Conservation (phyloP, 192 early-diverging fungal genomes). For the Coemansia sp. region DNA sequence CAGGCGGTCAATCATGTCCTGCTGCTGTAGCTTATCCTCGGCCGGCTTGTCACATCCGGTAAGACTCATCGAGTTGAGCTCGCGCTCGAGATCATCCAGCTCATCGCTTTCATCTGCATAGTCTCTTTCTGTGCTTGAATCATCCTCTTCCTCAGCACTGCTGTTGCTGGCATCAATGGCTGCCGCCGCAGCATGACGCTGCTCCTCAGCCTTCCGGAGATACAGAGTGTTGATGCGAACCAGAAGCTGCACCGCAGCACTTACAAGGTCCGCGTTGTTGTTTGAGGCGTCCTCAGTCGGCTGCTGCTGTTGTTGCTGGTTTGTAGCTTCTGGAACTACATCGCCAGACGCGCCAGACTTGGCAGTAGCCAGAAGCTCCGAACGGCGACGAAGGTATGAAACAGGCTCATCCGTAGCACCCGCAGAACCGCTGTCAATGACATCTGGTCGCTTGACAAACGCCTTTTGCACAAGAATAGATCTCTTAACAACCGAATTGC, state of each 20-base stretch:
- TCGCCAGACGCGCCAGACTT: background rate
- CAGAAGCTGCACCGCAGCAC: constrained; percentile 37
- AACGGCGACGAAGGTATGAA: constrained; percentile 47
- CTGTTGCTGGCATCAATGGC: background rate
- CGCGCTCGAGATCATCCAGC: constrained; percentile 45
- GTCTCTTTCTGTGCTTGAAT: background rate
- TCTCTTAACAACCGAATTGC: constrained; percentile 22
- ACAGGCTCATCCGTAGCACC: constrained; percentile 37
- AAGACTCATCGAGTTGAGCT: constrained; percentile 44
- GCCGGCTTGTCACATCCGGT: background rate
- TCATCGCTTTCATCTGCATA: constrained; percentile 14
- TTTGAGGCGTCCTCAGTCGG: background rate
- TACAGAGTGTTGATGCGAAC: constrained; percentile 50
- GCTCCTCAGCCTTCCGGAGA: constrained; percentile 29
- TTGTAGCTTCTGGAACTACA: background rate
- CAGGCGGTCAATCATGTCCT: constrained; percentile 39
- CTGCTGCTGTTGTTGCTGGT: background rate
- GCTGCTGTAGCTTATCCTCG: constrained; percentile 18
- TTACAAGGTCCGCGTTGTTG: constrained; percentile 17
- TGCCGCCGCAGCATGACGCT: constrained; percentile 8
- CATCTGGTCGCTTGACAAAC: constrained; percentile 26
- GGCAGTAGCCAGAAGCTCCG: constrained; percentile 18
- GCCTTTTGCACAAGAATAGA: constrained; percentile 39
- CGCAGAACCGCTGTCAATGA: background rate
- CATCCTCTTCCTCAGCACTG: constrained; percentile 7